These are phyloP conservation scores for Elsinoe batatas DNA, from an alignment of 2,329 filamentous ascomycete species.

Conservation along the genomic window DNA sequence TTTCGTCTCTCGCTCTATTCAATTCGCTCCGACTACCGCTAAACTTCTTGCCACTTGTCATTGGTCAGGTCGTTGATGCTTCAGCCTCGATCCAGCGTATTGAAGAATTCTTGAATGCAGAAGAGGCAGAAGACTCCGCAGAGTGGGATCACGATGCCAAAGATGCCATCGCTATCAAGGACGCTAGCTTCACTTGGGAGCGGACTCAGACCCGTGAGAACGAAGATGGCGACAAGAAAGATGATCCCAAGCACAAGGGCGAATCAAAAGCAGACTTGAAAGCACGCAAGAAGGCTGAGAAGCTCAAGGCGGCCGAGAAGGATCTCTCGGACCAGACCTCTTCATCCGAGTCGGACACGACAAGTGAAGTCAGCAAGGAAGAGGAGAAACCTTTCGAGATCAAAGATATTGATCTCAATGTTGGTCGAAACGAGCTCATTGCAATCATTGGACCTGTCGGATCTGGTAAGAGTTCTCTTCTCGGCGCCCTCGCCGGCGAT, in stretches of 20 bases:
- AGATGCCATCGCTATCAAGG: constrained; percentile 55
- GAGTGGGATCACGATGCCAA: constrained; percentile 44
- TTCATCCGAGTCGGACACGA: background rate
- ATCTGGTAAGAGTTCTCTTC: constrained; percentile 79
- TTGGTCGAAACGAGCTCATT: constrained; percentile 65
- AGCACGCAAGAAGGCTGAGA: constrained; percentile 33
- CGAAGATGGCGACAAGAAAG: constrained; percentile 30
- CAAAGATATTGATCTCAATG: constrained; percentile 54
- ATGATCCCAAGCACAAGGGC: constrained; percentile 30
- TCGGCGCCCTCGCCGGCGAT: constrained; percentile 82
- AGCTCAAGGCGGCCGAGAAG: constrained; percentile 24
- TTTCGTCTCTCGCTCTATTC: constrained; percentile 89
- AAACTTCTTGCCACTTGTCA: constrained; percentile 77
- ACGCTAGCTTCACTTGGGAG: constrained; percentile 86
- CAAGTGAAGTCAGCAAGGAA: constrained; percentile 46
- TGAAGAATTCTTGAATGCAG: constrained; percentile 75
- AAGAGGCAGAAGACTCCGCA: constrained; percentile 70
- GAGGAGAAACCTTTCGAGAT: constrained; percentile 63
- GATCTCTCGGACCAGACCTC: constrained; percentile 18
- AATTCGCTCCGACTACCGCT: constrained; percentile 84
- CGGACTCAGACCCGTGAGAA: constrained; percentile 44
- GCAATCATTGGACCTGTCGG: constrained; percentile 86
- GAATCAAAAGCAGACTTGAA: constrained; percentile 38
- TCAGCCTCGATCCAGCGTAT: constrained; percentile 77
- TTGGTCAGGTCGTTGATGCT: constrained; percentile 83